Evolutionary conservation across 2,329 filamentous ascomycete species (phyloP), one percentile per base, ranked within the genome.

Genomic region (Diplodia mutila): DNA sequence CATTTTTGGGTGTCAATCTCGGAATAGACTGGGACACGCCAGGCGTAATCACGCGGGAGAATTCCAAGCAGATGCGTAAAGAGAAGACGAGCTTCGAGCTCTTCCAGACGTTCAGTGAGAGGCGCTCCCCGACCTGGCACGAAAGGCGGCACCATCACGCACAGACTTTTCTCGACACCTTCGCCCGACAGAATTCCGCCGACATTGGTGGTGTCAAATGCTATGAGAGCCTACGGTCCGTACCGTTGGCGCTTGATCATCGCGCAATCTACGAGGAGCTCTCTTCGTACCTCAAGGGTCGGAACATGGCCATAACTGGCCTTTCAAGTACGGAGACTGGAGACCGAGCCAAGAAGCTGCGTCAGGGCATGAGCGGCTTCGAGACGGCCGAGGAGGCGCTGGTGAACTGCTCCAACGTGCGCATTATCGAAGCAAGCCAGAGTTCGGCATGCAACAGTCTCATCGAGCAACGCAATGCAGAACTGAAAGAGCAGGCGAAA

Each of bases 251-350:
- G 3, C 75, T 81, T 0, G 80, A 79, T 0, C 86, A 90, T 69
- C 78, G 79, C 32, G 81, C 81, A 1, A 75, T 85, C 0, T 89
- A 89, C 71, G 76, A 84, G 0, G 86, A 88, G 70, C 76, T 88
- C 0, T 84, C 84, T 4, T 83, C 86, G 66, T 82, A 85, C 53
- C 71, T 88, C 1, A 83, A 83, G 55, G 80, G 84, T 0, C 79
- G 83, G 6, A 82, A 84, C 32, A 85, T 87, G 78, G 77, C 80
- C 37, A 79, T 79, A 1, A 80, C 76, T 61, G 81, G 77, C 67
- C 72, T 75, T 0, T 75, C 73, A 0, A 72, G 74, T 6, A 76
- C 78, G 14, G 61, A 54, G 23, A 29, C n/a, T 14, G 61, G 61
- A 0, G 81, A 83, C 53, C 74, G 78, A 14, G 73, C 72, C 5